Evolutionary conservation across 306 rosid species (phyloP).

Genomic region (Lathyrus sativus): DNA sequence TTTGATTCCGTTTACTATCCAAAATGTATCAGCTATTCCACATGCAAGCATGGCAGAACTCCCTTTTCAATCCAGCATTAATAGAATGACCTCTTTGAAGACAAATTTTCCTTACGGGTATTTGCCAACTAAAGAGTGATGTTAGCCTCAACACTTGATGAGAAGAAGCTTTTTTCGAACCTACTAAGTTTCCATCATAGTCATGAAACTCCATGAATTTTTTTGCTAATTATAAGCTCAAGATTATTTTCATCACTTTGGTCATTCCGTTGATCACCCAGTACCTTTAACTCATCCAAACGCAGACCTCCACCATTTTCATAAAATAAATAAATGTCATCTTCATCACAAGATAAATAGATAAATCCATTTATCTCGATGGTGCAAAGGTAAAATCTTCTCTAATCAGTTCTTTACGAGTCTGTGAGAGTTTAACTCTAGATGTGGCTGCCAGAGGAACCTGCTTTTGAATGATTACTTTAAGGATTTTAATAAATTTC

Average conservation of each 20-base stretch:
- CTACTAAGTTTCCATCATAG: constrained; percentile 5
- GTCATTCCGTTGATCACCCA: neutral
- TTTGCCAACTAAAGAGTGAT: neutral
- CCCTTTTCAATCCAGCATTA: neutral
- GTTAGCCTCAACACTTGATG: constrained; percentile 13
- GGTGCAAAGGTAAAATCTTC: constrained; percentile 12
- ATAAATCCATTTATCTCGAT: neutral
- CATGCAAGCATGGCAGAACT: constrained; percentile 1
- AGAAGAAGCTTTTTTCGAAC: neutral
- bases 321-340: neutral
- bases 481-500: neutral
- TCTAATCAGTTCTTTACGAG: neutral
- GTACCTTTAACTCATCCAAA: neutral
- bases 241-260: constrained; percentile 5
- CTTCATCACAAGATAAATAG: neutral
- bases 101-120: constrained; percentile 20
- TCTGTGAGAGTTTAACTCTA: constrained; percentile 5
- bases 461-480: neutral
- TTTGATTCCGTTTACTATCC: constrained; percentile 3
- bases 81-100: constrained; percentile 25
- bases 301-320: constrained; percentile 7
- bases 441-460: neutral
- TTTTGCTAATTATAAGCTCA: constrained; percentile 12
- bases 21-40: constrained; percentile 12
- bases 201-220: neutral